Percentiles rank a stretch among this genome's conserved stretches.
These are phyloP conservation scores for Trametes versicolor DNA, from an alignment of 1,284 basidiomycete genomes.

Conservation along the genomic window DNA sequence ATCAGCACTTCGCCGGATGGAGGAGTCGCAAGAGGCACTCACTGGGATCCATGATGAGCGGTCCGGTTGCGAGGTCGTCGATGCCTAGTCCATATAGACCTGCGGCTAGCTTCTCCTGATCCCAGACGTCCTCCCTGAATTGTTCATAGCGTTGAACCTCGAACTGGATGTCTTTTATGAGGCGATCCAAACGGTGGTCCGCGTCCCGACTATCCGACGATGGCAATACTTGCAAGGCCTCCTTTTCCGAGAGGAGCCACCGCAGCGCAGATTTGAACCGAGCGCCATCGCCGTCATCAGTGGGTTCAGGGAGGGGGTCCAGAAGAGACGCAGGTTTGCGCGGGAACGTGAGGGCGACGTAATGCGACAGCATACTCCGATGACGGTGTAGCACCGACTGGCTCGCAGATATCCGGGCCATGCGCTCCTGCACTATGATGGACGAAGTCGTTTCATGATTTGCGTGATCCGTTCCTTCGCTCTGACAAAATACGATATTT, in stretches of 20 bases:
- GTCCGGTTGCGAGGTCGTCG: neutral
- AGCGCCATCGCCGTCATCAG: neutral
- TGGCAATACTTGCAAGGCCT: neutral
- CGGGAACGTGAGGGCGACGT: neutral
- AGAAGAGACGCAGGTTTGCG: neutral
- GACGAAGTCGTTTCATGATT: neutral
- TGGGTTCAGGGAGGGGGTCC: neutral
- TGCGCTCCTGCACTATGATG: neutral
- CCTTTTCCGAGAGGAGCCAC: neutral
- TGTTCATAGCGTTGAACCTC: neutral
- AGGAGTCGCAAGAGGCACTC: neutral
- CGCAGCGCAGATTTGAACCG: neutral
- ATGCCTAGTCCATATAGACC: conserved; percentile 2
- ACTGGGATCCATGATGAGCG: neutral
- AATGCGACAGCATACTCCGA: neutral
- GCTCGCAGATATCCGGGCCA: neutral
- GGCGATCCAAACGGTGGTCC: neutral
- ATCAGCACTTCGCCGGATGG: neutral
- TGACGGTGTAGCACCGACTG: neutral
- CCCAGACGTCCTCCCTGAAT: neutral
- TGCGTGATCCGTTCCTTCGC: too few relatives aligned
- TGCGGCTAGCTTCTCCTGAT: conserved; percentile 1
- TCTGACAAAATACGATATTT: too few relatives aligned
- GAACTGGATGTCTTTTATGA: neutral
- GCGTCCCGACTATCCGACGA: neutral